Evolutionary conservation across 495 filamentous ascomycete species (phyloP).

Genomic region (Trichoderma virens): DNA sequence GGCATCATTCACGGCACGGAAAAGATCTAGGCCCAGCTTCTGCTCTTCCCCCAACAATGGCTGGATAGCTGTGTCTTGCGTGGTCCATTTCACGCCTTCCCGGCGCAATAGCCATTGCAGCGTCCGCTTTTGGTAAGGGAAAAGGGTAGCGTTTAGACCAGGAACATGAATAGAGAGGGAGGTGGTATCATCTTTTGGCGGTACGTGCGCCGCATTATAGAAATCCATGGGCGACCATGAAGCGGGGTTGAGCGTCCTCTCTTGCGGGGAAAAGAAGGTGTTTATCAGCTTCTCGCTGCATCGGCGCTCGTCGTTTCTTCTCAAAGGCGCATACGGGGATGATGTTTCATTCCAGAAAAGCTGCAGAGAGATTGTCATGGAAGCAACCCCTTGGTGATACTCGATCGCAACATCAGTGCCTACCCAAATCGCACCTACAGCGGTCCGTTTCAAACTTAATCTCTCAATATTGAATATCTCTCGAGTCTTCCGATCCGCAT

Average conservation of each 20-base stretch:
- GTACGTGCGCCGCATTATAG: constrained; percentile 35
- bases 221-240: constrained; percentile 33
- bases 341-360: constrained; percentile 20
- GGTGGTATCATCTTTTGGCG: constrained; percentile 22
- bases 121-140: constrained; percentile 38
- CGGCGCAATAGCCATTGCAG: constrained; percentile 39
- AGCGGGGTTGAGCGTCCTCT: not conserved
- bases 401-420: not conserved
- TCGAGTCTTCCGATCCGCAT: not conserved
- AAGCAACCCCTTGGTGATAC: constrained; percentile 1
- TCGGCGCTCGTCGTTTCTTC: constrained; percentile 13
- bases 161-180: constrained; percentile 20
- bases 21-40: constrained; percentile 17
- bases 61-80: constrained; percentile 15
- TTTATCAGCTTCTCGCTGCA: constrained; percentile 17
- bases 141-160: constrained; percentile 26
- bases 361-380: constrained; percentile 16
- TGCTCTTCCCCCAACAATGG: not conserved
- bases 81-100: constrained; percentile 32
- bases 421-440: constrained; percentile 3
- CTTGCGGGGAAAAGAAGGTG: constrained; percentile 19
- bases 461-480: not conserved
- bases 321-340: constrained; percentile 12
- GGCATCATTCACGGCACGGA: constrained; percentile 21
- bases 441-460: not conserved